Conservation (phyloP, 2,329 filamentous ascomycete genomes). For the Aotearoamyces nothofagi region DNA sequence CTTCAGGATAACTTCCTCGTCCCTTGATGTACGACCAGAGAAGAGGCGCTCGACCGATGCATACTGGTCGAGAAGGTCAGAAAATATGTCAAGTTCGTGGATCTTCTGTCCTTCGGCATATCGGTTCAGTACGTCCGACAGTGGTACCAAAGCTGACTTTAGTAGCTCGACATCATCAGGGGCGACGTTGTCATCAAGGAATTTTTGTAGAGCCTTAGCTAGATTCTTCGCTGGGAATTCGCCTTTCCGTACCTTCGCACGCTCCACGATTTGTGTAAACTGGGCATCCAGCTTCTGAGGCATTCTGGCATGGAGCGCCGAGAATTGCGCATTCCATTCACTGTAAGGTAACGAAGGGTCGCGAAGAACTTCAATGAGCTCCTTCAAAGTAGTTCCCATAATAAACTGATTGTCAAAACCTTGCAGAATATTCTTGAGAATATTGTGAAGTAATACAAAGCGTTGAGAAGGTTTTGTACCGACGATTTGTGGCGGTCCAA, state of each 20-base stretch:
- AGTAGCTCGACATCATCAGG: slow-evolving; percentile 60
- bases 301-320: slow-evolving; percentile 93
- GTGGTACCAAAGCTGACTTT: slow-evolving; percentile 55
- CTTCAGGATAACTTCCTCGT: slow-evolving; percentile 86
- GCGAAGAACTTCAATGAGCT: slow-evolving; percentile 79
- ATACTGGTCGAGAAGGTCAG: slow-evolving; percentile 66
- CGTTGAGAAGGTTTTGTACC: slow-evolving; percentile 86
- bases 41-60: slow-evolving; percentile 76
- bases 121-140: slow-evolving; percentile 61
- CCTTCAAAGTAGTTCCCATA: slow-evolving; percentile 75
- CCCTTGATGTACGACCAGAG: slow-evolving; percentile 67
- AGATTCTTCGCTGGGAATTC: slow-evolving; percentile 92
- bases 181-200: slow-evolving; percentile 73
- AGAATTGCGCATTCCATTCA: slow-evolving; percentile 92
- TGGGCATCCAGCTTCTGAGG: slow-evolving; percentile 78
- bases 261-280: slow-evolving; percentile 76
- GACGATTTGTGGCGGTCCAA: slow-evolving; percentile 74
- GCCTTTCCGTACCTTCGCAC: slow-evolving; percentile 56
- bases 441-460: slow-evolving; percentile 62
- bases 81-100: slow-evolving; percentile 76
- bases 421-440: slow-evolving; percentile 73
- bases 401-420: slow-evolving; percentile 97
- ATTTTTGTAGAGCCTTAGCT: slow-evolving; percentile 70
- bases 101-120: slow-evolving; percentile 83
- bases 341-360: slow-evolving; percentile 86